Evolutionary conservation across 2,329 filamentous ascomycete species (phyloP), one percentile per base, ranked within the genome.

Genomic region (Saccharata proteae): DNA sequence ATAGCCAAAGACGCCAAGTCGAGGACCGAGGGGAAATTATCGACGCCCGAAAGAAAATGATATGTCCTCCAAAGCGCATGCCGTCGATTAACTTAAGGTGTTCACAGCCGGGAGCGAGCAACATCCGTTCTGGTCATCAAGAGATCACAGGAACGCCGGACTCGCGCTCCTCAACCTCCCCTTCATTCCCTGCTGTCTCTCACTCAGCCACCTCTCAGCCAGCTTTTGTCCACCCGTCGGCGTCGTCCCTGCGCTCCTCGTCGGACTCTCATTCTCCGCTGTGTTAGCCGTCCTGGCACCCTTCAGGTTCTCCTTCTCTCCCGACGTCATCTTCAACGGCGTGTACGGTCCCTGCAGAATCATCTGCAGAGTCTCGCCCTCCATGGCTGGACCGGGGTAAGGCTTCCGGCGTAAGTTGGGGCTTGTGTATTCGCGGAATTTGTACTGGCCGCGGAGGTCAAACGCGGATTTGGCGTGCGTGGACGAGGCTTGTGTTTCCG

Each of bases 131-230:
- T n/a, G n/a, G n/a, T n/a, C n/a, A n/a, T n/a, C n/a, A n/a, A n/a
- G n/a, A n/a, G n/a, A n/a, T 30, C 27, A 35, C 16, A 35, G 16
- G 17, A 35, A 35, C 23, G 33, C 33, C 18, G 29, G 23, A 19
- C 23, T 30, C 13, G 8, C 28, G 6, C 30, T 16, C 23, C 8
- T 4, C 16, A 14, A 14, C 6, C 16, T 13, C 14, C 12, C n/a
- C 20, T 21, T 8, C 18, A 24, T 2, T 32, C 34, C 8, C 23
- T 29, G 16, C 28, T 42, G 30, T 25, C 46, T 35, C 34, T 46
- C 42, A n/a, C 37, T 40, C 16, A 54, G 24, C 22, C 50, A 55
- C 6, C 38, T 38, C 17, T 54, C 47, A 3, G 44, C 51, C 43
- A 55, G 41, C 14, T 45, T 39, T 23, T 51, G 49, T 7, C 50